These are phyloP conservation scores for Candida chauliodis DNA, from an alignment of 805 yeast genomes.

Conservation along the genomic window DNA sequence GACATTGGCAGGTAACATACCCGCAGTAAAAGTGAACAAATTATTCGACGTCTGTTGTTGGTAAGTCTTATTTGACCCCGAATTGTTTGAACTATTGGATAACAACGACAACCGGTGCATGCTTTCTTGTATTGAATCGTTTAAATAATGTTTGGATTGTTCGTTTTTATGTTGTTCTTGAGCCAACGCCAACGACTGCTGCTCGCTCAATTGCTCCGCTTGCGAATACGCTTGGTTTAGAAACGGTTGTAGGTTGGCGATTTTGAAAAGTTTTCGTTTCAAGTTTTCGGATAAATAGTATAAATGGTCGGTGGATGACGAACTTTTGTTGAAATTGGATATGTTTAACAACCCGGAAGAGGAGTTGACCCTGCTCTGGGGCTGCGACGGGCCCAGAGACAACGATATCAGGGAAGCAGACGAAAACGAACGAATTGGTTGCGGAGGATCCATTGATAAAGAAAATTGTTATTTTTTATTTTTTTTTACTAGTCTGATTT, in stretches of 20 bases:
- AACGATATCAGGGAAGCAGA: constrained; percentile 22
- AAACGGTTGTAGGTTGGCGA: constrained; percentile 69
- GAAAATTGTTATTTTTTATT: no score
- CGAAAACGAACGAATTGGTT: constrained; percentile 37
- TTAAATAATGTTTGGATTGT: not conserved
- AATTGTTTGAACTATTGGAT: constrained; percentile 31
- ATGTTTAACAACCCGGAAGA: constrained; percentile 44
- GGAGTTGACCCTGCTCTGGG: constrained; percentile 33
- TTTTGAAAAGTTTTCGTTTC: constrained; percentile 50
- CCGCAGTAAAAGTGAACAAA: constrained; percentile 65
- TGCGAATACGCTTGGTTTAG: constrained; percentile 58
- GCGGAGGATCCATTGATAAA: constrained; percentile 11
- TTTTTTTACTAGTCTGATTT: no score
- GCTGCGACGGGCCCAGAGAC: constrained; percentile 14
- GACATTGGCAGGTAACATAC: constrained; percentile 68
- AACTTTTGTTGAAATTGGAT: constrained; percentile 58
- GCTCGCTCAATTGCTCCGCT: constrained; percentile 68
- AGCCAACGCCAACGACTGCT: constrained; percentile 56
- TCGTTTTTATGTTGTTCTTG: constrained; percentile 23
- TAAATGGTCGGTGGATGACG: constrained; percentile 62
- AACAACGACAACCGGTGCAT: constrained; percentile 24
- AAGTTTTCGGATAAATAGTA: constrained; percentile 63
- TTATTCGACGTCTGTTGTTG: constrained; percentile 23
- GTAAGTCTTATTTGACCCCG: not conserved
- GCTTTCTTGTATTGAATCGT: constrained; percentile 1